Evolutionary conservation across 805 yeast genomes (phyloP), one percentile per base, ranked within the genome.

Genomic region (Nakazawaea wyomingensis): DNA sequence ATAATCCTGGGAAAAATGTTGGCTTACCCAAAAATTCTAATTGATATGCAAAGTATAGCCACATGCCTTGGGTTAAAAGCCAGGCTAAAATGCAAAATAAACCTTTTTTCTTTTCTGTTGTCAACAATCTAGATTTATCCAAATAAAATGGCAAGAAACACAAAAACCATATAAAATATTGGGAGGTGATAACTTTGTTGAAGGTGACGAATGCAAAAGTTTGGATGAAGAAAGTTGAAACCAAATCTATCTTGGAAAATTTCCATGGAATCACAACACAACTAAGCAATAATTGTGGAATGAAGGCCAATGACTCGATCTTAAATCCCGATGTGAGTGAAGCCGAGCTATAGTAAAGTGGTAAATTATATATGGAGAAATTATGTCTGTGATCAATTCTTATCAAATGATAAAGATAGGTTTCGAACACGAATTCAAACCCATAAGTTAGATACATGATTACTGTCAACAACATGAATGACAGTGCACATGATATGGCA

Each of bases 341-440:
- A 14, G 69, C 68, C 2, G 89, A 80, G 36, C 73, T 72, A 56
- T 74, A 76, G 59, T 84, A 85, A 32, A 93, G 65, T 18, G 82
- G 66, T 10, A 87, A 66, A 59, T 90, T 85, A 74, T 90, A 93
- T 2, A 90, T 68, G 4, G 96, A 86, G 57, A 93, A 93, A 62
- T 93, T 93, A 63, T 93, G 99, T 37, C 99, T 76, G 61, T 93
- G 99, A 60, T 93, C 99, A 4, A 87, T 62, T 47, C 99, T 69
- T 7, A 76, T 69, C 33, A 91, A 64, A 60, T 91, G 99, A 58
- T 91, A 90, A 4, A 88, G 56, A 57, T 86, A 89, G 0, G 96
- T 74, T 52, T 91, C 85, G 33, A 77, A 67, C 10, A 93, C 47
- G 56, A 82, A 91, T 49, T 86, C 91, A 37, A 64, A 57, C 1